Evolutionary conservation across 1,284 basidiomycete species (phyloP), one percentile per base, ranked within the genome.

Genomic region (Heterobasidion occidentale): DNA sequence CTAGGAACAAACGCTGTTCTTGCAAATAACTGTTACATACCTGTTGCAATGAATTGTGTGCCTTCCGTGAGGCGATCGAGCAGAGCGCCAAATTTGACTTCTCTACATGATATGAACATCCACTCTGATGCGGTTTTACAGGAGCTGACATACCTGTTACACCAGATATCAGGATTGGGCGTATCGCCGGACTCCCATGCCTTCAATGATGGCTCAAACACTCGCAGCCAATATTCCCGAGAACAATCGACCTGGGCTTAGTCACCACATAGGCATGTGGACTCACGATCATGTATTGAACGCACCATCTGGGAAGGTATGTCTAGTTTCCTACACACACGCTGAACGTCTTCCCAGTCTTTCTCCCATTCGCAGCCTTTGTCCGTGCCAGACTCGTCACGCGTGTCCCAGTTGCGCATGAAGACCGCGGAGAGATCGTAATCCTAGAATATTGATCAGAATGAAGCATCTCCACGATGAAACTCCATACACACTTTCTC

Each of bases 351-450:
- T 56, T 89, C 81, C 91, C 92, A 98, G 65, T 98, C 95, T 56
- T 85, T 87, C 70, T 98, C 89, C 96, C 96, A 98, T 65, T 92
- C 88, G 67, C 96, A 98, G 0, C 92, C 92, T 36, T 77, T 75
- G 64, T 89, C 84, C 8, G 77, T 80, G 46, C 79, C 88, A 48
- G 77, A 82, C 70, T 88, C 88, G 64, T 88, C 82, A 51, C 81
- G 77, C 15, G 79, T 85, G 63, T 86, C 94, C 95, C 96, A 98
- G 62, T 98, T 98, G 27, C 93, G 83, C 96, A 98, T 98, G 71
- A 89, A 98, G 0, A 98, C 80, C 1, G 93, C 94, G 56, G 83
- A 90, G 15, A 94, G 78, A 64, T 93, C 83, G 63, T 86, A 89
- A 59, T 88, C 88, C 84, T 91, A 59, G 35, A 27, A 15, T 46